Evolutionary conservation across 176 grass and related monocot genomes (phyloP).

Genomic region (Carex cristatella): DNA sequence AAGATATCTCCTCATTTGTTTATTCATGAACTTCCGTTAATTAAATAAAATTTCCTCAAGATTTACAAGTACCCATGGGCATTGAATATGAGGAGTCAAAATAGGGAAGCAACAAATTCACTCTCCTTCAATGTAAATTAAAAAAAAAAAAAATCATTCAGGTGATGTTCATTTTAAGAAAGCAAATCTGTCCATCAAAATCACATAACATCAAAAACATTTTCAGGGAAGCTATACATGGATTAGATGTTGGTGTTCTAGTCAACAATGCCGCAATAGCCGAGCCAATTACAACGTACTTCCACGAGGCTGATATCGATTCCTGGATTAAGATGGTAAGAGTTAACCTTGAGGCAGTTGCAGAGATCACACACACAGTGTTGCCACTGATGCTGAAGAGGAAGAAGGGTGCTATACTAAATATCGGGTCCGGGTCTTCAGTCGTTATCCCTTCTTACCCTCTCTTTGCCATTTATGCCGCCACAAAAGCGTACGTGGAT

Average conservation of each 20-base stretch:
- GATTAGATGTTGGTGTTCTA: constrained; percentile 67
- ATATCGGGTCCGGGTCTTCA: constrained; percentile 64
- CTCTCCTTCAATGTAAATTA: too few species aligned
- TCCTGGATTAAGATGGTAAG: constrained; percentile 35
- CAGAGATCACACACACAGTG: constrained; percentile 51
- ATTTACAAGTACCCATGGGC: too few species aligned
- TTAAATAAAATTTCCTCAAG: too few species aligned
- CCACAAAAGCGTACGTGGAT: constrained; percentile 53
- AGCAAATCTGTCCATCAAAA: background rate
- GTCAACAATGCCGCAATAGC: constrained; percentile 61
- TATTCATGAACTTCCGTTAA: too few species aligned
- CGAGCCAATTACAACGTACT: constrained; percentile 58
- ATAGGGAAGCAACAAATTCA: too few species aligned
- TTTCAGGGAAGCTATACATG: constrained; percentile 32
- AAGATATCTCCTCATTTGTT: too few species aligned
- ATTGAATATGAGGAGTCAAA: too few species aligned
- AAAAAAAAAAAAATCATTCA: too few species aligned
- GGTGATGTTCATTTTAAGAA: background rate
- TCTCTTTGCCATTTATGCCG: constrained; percentile 63
- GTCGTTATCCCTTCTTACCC: constrained; percentile 62
- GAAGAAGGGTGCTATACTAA: constrained; percentile 53
- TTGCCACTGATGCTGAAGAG: constrained; percentile 51
- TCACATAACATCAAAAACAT: background rate
- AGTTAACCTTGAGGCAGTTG: constrained; percentile 68
- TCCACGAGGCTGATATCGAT: constrained; percentile 64